Percentiles rank a stretch among this genome's conserved stretches.
These are phyloP conservation scores for Cordyceps cateniannulata DNA, from an alignment of 2,329 filamentous ascomycete genomes.

Conservation along the genomic window DNA sequence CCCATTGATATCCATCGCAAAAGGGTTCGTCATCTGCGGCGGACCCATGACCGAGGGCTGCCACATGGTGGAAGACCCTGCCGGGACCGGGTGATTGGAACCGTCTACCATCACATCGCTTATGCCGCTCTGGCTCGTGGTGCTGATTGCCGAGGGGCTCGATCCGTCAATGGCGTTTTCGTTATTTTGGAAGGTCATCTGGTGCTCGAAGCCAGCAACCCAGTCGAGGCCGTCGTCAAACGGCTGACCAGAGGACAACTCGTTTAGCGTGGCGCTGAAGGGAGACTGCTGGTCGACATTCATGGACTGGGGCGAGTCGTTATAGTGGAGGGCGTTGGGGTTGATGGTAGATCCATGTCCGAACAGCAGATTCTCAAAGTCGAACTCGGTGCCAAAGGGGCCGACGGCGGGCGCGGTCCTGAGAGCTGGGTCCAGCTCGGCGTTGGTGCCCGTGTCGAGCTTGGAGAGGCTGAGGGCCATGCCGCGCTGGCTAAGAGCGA, in stretches of 20 bases:
- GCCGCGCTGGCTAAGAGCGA: constrained; percentile 59
- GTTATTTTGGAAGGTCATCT: constrained; percentile 63
- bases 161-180: constrained; percentile 86
- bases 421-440: constrained; percentile 62
- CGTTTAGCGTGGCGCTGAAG: constrained; percentile 50
- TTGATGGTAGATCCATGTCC: constrained; percentile 61
- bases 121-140: constrained; percentile 82
- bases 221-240: constrained; percentile 79
- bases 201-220: constrained; percentile 71
- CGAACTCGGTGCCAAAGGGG: constrained; percentile 60
- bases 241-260: constrained; percentile 50
- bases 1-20: constrained; percentile 67
- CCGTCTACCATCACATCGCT: constrained; percentile 90
- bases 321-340: constrained; percentile 74
- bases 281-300: constrained; percentile 56
- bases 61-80: constrained; percentile 57
- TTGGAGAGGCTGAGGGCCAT: constrained; percentile 67
- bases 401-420: constrained; percentile 68
- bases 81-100: constrained; percentile 54
- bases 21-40: constrained; percentile 61
- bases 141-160: constrained; percentile 93
- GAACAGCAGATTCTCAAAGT: constrained; percentile 64
- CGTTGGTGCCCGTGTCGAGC: constrained; percentile 66
- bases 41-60: constrained; percentile 63
- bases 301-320: constrained; percentile 65